A percentile compares a stretch with the other conserved stretches of the same genome.
Evolutionary conservation across 441 rosid species (phyloP).

Genomic region (Biscutella laevigata): DNA sequence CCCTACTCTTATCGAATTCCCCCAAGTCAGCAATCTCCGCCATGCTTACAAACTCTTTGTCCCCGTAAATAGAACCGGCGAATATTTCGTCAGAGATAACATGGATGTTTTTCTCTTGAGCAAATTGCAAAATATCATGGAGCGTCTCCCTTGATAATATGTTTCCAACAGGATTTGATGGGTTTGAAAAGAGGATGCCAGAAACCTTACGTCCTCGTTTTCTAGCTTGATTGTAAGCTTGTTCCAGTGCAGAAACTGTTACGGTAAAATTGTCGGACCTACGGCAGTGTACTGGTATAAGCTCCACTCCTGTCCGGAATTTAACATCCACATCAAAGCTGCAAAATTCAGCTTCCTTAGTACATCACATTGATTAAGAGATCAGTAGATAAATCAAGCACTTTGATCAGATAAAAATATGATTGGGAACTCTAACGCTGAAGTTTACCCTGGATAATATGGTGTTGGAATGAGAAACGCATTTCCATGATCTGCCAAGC

Average conservation of each 20-base stretch:
- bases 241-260: conserved; percentile 67
- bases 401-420: not conserved
- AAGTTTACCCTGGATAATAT: conserved; percentile 69
- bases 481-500: conserved; percentile 85
- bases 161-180: conserved; percentile 82
- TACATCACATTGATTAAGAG: not conserved
- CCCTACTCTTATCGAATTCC: conserved; percentile 63
- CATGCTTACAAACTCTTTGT: conserved; percentile 69
- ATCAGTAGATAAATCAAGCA: not conserved
- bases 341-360: conserved; percentile 27
- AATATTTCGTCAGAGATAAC: conserved; percentile 80
- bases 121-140: conserved; percentile 50
- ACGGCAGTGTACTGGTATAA: conserved; percentile 77
- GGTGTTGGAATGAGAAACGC: conserved; percentile 82
- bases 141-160: conserved; percentile 55
- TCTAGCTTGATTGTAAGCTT: conserved; percentile 73
- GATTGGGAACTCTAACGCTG: not conserved
- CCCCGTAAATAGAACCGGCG: conserved; percentile 64
- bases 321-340: conserved; percentile 78
- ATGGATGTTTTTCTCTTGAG: conserved; percentile 69
- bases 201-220: conserved; percentile 64
- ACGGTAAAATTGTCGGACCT: conserved; percentile 60
- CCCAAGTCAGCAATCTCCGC: conserved; percentile 54
- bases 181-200: conserved; percentile 73
- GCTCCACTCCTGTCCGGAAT: conserved; percentile 74